Evolutionary conservation across 2,329 filamentous ascomycete genomes (phyloP), one percentile per base, ranked within the genome.

Genomic region (Ciborinia camelliae): DNA sequence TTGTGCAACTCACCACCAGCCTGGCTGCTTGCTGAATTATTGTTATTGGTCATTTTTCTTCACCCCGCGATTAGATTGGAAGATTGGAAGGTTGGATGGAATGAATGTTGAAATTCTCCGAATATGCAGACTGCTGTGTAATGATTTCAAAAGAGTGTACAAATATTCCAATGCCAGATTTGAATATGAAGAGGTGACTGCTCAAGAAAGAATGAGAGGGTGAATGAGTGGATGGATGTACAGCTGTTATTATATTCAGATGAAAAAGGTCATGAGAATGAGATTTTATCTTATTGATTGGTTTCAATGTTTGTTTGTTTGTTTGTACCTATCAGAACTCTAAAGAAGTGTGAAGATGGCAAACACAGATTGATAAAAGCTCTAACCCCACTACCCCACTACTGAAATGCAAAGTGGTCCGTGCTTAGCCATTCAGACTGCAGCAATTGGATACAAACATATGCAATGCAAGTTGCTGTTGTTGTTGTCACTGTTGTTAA

Each of bases 1-100:
- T 28, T 12, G 50, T 62, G 60, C 32, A 4, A 62, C 60, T 55
- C 18, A 62, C 60, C 60, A 26, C 60, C 60, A 26, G 58, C 26
- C 23, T 30, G 39, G 26, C 20, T 28, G 12, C 37, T 54, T 43
- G 48, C n/a, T 45, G n/a, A n/a, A 26, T 32, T 43, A 28, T 20
- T 47, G 20, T 23, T 47, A 23, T 18, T 28, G 14, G 48, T 54
- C 60, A 62, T 62, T 0, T 62, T 62, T 32, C 15, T 52, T 35
- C 26, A 62, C 59, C 59, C 59, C 59, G 59, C 48, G 60, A 43
- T 54, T 39, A 10, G 15, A n/a, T 39, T 45, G n/a, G 18, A 30
- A 45, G 39, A 30, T 15, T 35, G n/a, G n/a, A n/a, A n/a, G n/a
- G 15, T 48, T 48, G 9, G 4, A 28, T 28, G 6, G 15, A 35